phyloP scores from a whole-genome alignment of 345 rosid species.

The Anastatica hierochuntica region DNA sequence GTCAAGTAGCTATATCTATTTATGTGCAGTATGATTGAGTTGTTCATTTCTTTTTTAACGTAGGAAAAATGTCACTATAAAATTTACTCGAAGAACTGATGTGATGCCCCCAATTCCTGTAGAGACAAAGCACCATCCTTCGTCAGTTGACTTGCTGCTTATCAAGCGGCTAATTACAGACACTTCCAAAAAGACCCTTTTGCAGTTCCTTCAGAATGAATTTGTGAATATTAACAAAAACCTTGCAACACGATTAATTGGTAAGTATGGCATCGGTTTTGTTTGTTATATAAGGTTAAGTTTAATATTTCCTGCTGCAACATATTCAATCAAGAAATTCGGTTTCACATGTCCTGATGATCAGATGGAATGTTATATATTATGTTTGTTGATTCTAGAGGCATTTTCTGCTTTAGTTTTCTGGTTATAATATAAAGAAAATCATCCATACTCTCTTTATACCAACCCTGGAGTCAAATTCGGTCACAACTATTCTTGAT shows the following conservation, averaged over 20 bases:
- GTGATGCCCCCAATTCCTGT: conserved; percentile 91
- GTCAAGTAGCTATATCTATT: conserved; percentile 1
- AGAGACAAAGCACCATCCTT: conserved; percentile 97
- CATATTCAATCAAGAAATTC: neutral
- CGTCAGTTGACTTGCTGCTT: conserved; percentile 85
- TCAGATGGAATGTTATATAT: neutral
- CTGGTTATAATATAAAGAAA: neutral
- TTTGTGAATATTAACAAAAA: conserved; percentile 79
- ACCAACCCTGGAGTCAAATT: conserved; percentile 16
- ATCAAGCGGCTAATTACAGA: conserved; percentile 86
- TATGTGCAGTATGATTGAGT: conserved; percentile 2
- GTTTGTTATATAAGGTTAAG: neutral
- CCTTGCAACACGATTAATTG: conserved; percentile 72
- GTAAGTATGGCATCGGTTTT: conserved; percentile 31
- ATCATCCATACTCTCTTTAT: neutral
- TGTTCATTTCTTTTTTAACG: neutral
- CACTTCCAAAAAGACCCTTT: conserved; percentile 71
- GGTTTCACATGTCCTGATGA: neutral
- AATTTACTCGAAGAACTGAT: conserved; percentile 83
- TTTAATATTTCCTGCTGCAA: neutral
- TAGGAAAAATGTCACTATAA: conserved; percentile 80
- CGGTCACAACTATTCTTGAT: conserved; percentile 6
- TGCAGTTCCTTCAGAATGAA: conserved; percentile 94
- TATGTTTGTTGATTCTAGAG: neutral
- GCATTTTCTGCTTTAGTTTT: neutral